Percentiles rank a stretch among this genome's conserved stretches.
phyloP scores from a whole-genome alignment of 2,329 filamentous ascomycete genomes.

The Aspergillus ibericus region DNA sequence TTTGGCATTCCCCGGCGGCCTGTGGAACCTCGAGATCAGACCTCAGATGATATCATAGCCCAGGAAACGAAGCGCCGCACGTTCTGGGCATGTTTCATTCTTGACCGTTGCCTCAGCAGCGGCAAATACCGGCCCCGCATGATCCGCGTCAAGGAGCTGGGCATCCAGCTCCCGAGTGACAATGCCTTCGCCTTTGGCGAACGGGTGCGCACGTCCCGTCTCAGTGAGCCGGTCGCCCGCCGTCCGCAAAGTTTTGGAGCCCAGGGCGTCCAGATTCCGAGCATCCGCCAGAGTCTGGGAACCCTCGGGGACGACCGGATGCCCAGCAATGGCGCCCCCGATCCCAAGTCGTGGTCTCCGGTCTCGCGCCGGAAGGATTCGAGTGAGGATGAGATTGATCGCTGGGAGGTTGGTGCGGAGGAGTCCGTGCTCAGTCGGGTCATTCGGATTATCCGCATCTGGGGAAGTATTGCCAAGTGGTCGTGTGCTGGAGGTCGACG shows the following conservation, averaged over 20 bases:
- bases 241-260: slow-evolving; percentile 42
- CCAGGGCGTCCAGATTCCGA: slow-evolving; percentile 44
- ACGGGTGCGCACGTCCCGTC: slow-evolving; percentile 53
- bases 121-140: slow-evolving; percentile 56
- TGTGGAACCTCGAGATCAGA: slow-evolving; percentile 37
- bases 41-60: slow-evolving; percentile 51
- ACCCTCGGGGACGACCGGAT: slow-evolving; percentile 41
- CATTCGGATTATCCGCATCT: slow-evolving; percentile 56
- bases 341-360: slow-evolving; percentile 42
- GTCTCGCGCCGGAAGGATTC: slow-evolving; percentile 41
- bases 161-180: slow-evolving; percentile 58
- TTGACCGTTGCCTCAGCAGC: slow-evolving; percentile 57
- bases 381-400: slow-evolving; percentile 46
- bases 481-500: slow-evolving; percentile 55
- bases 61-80: slow-evolving; percentile 57
- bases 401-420: slow-evolving; percentile 54
- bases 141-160: slow-evolving; percentile 52
- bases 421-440: slow-evolving; percentile 57
- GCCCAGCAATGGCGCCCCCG: slow-evolving; percentile 33
- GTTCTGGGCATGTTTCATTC: slow-evolving; percentile 60
- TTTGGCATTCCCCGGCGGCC: slow-evolving; percentile 36
- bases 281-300: slow-evolving; percentile 42
- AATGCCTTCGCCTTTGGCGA: slow-evolving; percentile 57
- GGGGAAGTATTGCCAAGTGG: slow-evolving; percentile 58
- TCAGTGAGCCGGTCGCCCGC: slow-evolving; percentile 46